Conservation (phyloP, 208 protist species). For the Strigomonas galati region DNA sequence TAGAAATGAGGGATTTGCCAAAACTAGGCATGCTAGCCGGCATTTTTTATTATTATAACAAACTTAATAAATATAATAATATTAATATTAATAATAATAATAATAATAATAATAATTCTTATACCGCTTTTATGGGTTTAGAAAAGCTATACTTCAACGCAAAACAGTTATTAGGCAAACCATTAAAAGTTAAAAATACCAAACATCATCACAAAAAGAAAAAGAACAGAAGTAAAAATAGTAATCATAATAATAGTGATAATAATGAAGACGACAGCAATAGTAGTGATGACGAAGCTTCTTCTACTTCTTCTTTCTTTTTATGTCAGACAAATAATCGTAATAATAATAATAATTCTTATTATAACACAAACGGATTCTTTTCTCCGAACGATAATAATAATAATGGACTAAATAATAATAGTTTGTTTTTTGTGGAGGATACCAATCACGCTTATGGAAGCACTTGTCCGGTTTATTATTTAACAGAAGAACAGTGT, state of each 20-base stretch:
- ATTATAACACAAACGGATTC: no score
- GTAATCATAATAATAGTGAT: neutral
- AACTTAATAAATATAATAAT: neutral
- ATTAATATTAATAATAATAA: neutral
- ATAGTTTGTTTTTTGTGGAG: no score
- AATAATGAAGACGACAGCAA: neutral
- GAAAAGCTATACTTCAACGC: conserved; percentile 36
- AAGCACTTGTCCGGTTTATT: no score
- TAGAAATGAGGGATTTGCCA: neutral
- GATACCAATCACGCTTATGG: no score
- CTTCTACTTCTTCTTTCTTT: no score
- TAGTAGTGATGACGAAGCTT: neutral
- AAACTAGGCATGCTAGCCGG: conserved; percentile 1
- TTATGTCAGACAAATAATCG: no score
- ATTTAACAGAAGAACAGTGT: no score
- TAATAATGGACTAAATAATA: no score
- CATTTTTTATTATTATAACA: conserved; percentile 1
- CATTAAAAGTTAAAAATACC: conserved; percentile 1
- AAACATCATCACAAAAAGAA: conserved; percentile 3
- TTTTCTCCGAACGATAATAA: no score
- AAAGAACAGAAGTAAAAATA: neutral
- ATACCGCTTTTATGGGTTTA: conserved; percentile 28
- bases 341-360: no score
- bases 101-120: neutral
- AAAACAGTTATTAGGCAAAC: conserved; percentile 41